Conservation (phyloP, 805 yeast genomes). For the Ogataea paradorogensis region DNA sequence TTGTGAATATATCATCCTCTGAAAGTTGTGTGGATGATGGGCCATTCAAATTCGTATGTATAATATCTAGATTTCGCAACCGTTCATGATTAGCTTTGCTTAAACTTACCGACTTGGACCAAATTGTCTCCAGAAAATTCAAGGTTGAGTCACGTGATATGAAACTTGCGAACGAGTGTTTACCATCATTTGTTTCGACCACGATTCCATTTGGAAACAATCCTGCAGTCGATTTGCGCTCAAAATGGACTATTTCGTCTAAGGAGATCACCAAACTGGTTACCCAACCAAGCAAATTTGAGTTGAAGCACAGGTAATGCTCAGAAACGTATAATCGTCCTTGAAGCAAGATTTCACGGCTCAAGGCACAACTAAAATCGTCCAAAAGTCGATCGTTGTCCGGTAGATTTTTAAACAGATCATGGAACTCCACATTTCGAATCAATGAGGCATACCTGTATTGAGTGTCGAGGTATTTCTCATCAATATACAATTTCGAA, state of each 20-base stretch:
- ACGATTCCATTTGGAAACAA: slow-evolving; percentile 87
- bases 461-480: slow-evolving; percentile 53
- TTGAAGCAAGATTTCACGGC: slow-evolving; percentile 81
- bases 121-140: slow-evolving; percentile 63
- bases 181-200: slow-evolving; percentile 59
- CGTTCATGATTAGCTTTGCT: slow-evolving; percentile 28
- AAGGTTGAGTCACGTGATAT: slow-evolving; percentile 75
- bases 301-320: slow-evolving; percentile 76
- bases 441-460: slow-evolving; percentile 62
- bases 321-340: slow-evolving; percentile 85
- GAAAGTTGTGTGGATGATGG: slow-evolving; percentile 17
- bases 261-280: slow-evolving; percentile 72
- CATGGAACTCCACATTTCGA: slow-evolving; percentile 76
- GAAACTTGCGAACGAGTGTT: slow-evolving; percentile 84
- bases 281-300: slow-evolving; percentile 87
- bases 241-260: slow-evolving; percentile 68
- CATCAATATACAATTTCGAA: slow-evolving; percentile 55
- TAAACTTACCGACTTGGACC: slow-evolving; percentile 50
- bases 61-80: slow-evolving; percentile 24
- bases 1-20: slow-evolving; percentile 32
- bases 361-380: slow-evolving; percentile 87
- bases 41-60: slow-evolving; percentile 13
- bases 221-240: slow-evolving; percentile 83
- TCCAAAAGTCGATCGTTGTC: slow-evolving; percentile 71
- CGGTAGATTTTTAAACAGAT: slow-evolving; percentile 64